A percentile compares a stretch with the other conserved stretches of the same genome.
Conservation (phyloP, 1,139 yeast genomes). For the Candida tropicalis region DNA sequence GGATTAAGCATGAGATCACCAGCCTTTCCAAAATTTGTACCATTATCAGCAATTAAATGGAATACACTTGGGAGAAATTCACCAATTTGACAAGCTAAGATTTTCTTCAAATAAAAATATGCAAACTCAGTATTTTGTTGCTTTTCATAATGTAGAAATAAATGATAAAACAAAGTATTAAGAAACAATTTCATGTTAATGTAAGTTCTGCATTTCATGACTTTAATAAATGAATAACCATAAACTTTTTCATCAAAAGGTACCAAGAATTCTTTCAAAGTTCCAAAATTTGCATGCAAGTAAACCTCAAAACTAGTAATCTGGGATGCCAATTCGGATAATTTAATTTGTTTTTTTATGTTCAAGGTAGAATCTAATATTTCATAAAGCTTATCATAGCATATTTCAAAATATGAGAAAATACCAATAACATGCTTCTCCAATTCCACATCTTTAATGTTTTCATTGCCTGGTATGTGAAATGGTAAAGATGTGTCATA, state of each 20-base stretch:
- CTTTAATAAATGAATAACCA: constrained; percentile 32
- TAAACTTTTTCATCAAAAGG: constrained; percentile 28
- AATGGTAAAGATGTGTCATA: constrained; percentile 34
- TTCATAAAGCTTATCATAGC: constrained; percentile 21
- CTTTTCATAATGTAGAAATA: constrained; percentile 33
- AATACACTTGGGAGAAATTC: constrained; percentile 35
- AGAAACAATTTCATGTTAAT: constrained; percentile 34
- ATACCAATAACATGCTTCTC: constrained; percentile 31
- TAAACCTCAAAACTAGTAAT: constrained; percentile 33
- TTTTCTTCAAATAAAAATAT: constrained; percentile 34
- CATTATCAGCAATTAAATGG: constrained; percentile 30
- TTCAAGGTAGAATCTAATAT: constrained; percentile 29
- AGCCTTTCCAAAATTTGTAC: constrained; percentile 33
- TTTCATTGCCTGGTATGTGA: constrained; percentile 30
- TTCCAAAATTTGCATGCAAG: constrained; percentile 26
- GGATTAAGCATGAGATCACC: constrained; percentile 44
- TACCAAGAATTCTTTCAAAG: constrained; percentile 23
- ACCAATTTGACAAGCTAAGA: constrained; percentile 23
- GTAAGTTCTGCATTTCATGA: constrained; percentile 33
- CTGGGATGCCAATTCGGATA: constrained; percentile 25
- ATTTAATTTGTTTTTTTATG: constrained; percentile 21
- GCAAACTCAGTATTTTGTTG: constrained; percentile 24
- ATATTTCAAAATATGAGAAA: constrained; percentile 28
- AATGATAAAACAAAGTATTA: constrained; percentile 29
- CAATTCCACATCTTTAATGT: constrained; percentile 27